phyloP scores from a whole-genome alignment of 106 monocot genomes.

The Dactylorhiza incarnata region DNA sequence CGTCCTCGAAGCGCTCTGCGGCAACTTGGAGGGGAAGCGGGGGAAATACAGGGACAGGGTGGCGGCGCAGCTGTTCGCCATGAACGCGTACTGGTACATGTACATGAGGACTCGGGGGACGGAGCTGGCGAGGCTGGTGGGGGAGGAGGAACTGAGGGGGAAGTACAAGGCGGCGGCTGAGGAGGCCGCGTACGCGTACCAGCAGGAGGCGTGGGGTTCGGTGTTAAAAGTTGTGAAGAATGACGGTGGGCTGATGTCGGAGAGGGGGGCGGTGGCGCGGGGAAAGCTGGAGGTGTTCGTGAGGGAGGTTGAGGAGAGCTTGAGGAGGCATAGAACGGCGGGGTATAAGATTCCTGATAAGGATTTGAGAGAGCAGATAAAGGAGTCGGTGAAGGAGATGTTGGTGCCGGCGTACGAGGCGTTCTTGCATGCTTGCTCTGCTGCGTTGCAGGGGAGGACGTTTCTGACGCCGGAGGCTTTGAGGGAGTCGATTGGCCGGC shows the following conservation, averaged over 20 bases:
- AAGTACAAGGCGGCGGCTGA: conserved; percentile 43
- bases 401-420: conserved; percentile 30
- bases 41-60: conserved; percentile 17
- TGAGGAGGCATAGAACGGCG: conserved; percentile 13
- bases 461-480: conserved; percentile 25
- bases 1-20: conserved; percentile 31
- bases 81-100: conserved; percentile 55
- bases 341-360: conserved; percentile 24
- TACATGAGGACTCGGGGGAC: conserved; percentile 42
- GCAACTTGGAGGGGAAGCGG: conserved; percentile 29
- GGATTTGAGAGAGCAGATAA: conserved; percentile 44
- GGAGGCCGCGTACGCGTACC: conserved; percentile 41
- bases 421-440: conserved; percentile 15
- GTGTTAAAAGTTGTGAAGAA: conserved; percentile 15
- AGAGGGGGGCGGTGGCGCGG: conserved; percentile 8
- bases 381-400: conserved; percentile 19
- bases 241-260: background rate
- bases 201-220: conserved; percentile 26
- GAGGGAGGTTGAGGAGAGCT: conserved; percentile 20
- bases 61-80: conserved; percentile 27
- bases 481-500: conserved; percentile 6
- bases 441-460: conserved; percentile 3
- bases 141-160: conserved; percentile 34
- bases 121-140: conserved; percentile 32
- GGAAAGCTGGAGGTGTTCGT: conserved; percentile 21